These are phyloP conservation scores for Colletotrichum liriopes DNA, from an alignment of 2,329 filamentous ascomycete genomes.

Conservation along the genomic window DNA sequence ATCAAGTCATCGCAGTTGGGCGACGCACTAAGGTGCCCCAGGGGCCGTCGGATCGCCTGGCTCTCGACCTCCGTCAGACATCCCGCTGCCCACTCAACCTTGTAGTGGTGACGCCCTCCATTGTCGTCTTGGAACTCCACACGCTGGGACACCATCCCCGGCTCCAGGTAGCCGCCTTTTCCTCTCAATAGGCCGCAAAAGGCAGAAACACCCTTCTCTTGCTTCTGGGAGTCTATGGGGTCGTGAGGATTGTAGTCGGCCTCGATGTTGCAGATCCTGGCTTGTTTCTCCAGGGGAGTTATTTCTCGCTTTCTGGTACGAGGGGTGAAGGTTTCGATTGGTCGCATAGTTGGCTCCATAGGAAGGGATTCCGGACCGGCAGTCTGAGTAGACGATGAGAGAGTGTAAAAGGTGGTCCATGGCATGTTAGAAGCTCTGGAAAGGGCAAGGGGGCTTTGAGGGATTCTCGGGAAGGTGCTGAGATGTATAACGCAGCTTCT, in stretches of 20 bases:
- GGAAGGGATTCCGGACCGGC: neutral
- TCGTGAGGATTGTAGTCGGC: conserved; percentile 4
- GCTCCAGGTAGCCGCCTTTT: conserved; percentile 3
- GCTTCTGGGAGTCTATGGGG: conserved; percentile 1
- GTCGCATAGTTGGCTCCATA: neutral
- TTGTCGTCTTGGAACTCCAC: conserved; percentile 3
- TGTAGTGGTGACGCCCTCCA: neutral
- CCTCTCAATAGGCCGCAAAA: neutral
- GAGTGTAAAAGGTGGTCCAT: neutral
- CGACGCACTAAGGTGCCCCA: neutral
- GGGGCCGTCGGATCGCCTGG: neutral
- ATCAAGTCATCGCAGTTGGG: conserved; percentile 9
- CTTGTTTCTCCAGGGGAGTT: neutral
- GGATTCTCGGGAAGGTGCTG: neutral
- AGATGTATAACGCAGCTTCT: neutral
- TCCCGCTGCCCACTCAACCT: neutral
- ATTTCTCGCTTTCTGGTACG: neutral
- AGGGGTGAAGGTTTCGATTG: neutral
- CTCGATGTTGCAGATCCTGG: conserved; percentile 2
- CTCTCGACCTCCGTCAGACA: neutral
- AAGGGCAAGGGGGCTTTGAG: neutral
- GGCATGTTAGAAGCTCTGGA: neutral
- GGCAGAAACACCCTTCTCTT: neutral
- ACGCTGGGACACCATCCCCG: neutral
- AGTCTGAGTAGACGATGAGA: neutral